These are phyloP conservation scores for Pseudopyrenochaeta lycopersici DNA, from an alignment of 2,329 filamentous ascomycete genomes.

Conservation along the genomic window DNA sequence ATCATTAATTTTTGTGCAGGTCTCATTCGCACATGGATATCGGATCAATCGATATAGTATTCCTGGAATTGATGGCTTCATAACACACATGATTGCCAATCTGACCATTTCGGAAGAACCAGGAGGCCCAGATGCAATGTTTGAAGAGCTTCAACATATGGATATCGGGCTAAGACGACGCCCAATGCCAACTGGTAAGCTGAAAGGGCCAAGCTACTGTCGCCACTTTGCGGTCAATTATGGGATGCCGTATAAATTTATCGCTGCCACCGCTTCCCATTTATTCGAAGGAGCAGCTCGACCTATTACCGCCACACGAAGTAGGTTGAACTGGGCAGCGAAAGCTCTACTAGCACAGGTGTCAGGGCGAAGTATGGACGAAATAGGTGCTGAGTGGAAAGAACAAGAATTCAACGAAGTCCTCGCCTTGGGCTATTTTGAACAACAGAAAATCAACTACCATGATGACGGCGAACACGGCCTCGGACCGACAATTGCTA, in stretches of 20 bases:
- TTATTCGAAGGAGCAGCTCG: conserved; percentile 40
- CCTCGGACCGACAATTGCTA: conserved; percentile 69
- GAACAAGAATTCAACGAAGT: conserved; percentile 68
- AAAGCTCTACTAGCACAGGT: conserved; percentile 49
- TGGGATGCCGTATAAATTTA: conserved; percentile 73
- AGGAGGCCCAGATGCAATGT: conserved; percentile 70
- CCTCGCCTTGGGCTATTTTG: conserved; percentile 70
- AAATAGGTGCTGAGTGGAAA: conserved; percentile 12
- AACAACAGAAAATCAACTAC: conserved; percentile 66
- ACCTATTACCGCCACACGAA: conserved; percentile 60
- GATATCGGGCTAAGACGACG: conserved; percentile 48
- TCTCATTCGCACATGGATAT: conserved; percentile 51
- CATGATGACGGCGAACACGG: conserved; percentile 74
- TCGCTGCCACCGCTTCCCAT: conserved; percentile 58
- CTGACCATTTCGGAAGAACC: conserved; percentile 59
- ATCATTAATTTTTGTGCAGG: conserved; percentile 39
- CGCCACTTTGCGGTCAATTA: conserved; percentile 65
- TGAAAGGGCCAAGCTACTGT: conserved; percentile 57
- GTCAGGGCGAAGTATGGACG: conserved; percentile 12
- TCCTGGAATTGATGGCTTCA: conserved; percentile 54
- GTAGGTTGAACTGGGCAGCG: conserved; percentile 66
- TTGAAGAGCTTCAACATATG: conserved; percentile 55
- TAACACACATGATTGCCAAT: conserved; percentile 68
- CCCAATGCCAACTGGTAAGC: conserved; percentile 18
- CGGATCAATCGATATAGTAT: conserved; percentile 58